phyloP scores from a whole-genome alignment of 345 rosid species.

The Xanthoceras sorbifolium region DNA sequence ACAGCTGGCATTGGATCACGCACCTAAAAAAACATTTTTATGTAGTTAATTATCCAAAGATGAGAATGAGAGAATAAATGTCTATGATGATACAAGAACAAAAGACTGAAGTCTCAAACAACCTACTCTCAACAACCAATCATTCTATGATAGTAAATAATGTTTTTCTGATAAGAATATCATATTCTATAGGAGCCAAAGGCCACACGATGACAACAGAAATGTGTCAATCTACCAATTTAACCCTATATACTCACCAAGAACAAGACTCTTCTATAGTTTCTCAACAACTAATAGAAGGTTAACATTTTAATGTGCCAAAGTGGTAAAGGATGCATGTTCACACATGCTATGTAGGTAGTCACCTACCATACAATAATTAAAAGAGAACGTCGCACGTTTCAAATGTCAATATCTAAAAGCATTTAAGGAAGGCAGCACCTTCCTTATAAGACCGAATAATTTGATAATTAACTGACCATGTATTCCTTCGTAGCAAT shows the following conservation, averaged over 20 bases:
- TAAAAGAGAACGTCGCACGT: background rate
- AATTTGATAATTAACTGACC: slow-evolving; percentile 50
- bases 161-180: background rate
- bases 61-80: background rate
- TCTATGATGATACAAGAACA: background rate
- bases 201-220: background rate
- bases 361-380: background rate
- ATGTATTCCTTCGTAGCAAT: slow-evolving; percentile 89
- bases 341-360: background rate
- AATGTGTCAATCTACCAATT: background rate
- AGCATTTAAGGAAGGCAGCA: background rate
- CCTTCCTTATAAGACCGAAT: background rate
- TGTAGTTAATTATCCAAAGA: background rate
- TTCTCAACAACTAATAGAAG: background rate
- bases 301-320: background rate
- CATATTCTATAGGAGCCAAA: background rate
- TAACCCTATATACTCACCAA: background rate
- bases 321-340: background rate
- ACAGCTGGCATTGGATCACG: slow-evolving; percentile 99
- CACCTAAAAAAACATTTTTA: slow-evolving; percentile 46
- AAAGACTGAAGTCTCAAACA: background rate
- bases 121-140: background rate
- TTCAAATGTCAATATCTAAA: background rate
- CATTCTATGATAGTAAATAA: background rate
- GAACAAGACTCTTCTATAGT: background rate